These are phyloP conservation scores for Colletotrichum cuscutae DNA, from an alignment of 2,329 filamentous ascomycete species.

Conservation along the genomic window DNA sequence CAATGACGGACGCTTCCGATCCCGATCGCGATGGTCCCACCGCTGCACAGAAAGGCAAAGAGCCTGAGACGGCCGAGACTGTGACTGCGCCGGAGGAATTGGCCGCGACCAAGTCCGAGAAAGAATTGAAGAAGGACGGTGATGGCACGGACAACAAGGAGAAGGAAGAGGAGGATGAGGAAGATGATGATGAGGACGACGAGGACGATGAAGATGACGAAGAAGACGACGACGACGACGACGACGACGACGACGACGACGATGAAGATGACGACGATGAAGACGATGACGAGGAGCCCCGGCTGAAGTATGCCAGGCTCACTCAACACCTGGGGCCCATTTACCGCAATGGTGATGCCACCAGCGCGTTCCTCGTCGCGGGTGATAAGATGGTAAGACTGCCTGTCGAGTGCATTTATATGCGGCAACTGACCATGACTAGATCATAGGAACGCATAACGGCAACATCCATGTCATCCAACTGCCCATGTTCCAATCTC, in stretches of 20 bases:
- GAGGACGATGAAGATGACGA: constrained; percentile 54
- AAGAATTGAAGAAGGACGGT: constrained; percentile 38
- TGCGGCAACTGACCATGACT: constrained; percentile 41
- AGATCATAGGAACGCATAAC: constrained; percentile 95
- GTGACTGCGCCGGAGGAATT: neutral
- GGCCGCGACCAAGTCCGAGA: constrained; percentile 27
- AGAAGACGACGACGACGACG: constrained; percentile 54
- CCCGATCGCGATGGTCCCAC: constrained; percentile 16
- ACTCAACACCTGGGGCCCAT: constrained; percentile 83
- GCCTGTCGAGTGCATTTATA: neutral
- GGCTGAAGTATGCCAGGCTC: constrained; percentile 90
- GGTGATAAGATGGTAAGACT: constrained; percentile 92
- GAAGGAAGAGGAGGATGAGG: constrained; percentile 34
- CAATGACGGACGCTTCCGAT: constrained; percentile 52
- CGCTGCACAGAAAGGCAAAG: constrained; percentile 31
- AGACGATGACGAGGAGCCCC: constrained; percentile 92
- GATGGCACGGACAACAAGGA: constrained; percentile 35
- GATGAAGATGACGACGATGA: constrained; percentile 79
- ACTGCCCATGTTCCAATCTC: constrained; percentile 80
- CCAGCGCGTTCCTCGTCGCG: constrained; percentile 87
- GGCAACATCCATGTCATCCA: constrained; percentile 94
- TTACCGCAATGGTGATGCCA: constrained; percentile 95
- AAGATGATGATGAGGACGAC: constrained; percentile 37
- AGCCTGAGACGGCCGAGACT: constrained; percentile 6
- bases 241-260: constrained; percentile 61